Percentiles rank a stretch among this genome's conserved stretches.
Evolutionary conservation across 345 rosid genomes (phyloP).

Genomic region (Garcia nutans): DNA sequence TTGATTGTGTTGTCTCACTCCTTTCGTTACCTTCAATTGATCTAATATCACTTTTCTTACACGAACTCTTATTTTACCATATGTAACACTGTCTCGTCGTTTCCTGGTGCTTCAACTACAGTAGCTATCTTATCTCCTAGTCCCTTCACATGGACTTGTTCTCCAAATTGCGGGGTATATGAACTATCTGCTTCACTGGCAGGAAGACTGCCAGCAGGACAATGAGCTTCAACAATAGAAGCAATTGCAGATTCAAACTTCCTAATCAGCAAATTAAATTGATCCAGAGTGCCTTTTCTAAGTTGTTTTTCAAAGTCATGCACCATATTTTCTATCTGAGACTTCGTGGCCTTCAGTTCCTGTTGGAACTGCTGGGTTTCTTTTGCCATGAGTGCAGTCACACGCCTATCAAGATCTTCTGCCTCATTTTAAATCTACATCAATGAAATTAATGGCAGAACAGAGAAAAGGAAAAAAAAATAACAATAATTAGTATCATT

Average conservation of each 20-base stretch:
- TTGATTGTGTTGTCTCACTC: slow-evolving; percentile 28
- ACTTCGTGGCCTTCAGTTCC: slow-evolving; percentile 53
- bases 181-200: slow-evolving; percentile 35
- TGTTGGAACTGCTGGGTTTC: slow-evolving; percentile 56
- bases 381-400: slow-evolving; percentile 51
- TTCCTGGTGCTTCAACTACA: slow-evolving; percentile 66
- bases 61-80: slow-evolving; percentile 75
- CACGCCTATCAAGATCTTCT: slow-evolving; percentile 59
- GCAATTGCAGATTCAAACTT: slow-evolving; percentile 63
- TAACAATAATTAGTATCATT: background rate
- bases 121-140: slow-evolving; percentile 74
- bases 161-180: slow-evolving; percentile 60
- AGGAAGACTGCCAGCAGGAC: slow-evolving; percentile 36
- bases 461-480: slow-evolving; percentile 6
- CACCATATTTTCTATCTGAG: slow-evolving; percentile 49
- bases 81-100: slow-evolving; percentile 59
- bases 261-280: slow-evolving; percentile 53
- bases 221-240: slow-evolving; percentile 55
- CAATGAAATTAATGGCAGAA: slow-evolving; percentile 8
- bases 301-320: slow-evolving; percentile 58
- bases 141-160: slow-evolving; percentile 66
- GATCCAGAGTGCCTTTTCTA: slow-evolving; percentile 40
- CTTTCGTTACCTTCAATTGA: slow-evolving; percentile 36
- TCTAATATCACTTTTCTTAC: slow-evolving; percentile 59
- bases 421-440: slow-evolving; percentile 72